Evolutionary conservation across 495 filamentous ascomycete genomes (phyloP), one percentile per base, ranked within the genome.

Genomic region (Trichoderma gamsii): DNA sequence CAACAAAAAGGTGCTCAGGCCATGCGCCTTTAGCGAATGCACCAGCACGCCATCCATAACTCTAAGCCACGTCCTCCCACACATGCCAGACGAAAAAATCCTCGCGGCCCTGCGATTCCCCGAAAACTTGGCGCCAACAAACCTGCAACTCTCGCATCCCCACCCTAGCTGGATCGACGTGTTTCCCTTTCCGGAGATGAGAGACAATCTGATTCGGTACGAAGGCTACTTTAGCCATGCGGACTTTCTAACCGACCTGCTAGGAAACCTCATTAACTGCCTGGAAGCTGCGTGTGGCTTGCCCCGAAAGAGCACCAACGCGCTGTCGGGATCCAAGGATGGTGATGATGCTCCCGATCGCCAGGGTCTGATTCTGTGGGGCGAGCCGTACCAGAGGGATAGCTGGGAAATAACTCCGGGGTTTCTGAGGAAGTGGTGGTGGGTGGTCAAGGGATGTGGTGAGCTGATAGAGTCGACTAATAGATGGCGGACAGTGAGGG

Each of bases 361-460:
- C 56, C 70, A 76, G 51, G 79, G 79, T 11, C 69, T 80, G 1
- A 73, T 80, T 69, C 73, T 75, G 29, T 80, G 79, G 79, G 75
- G 71, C 23, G 75, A 76, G 23, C 78, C 78, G 27, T 82, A 78
- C 77, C 72, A 79, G 61, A 72, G 76, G 29, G 72, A 70, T 1
- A 78, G 79, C 41, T 82, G 79, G 80, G 79, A 82, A 71, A 76
- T 81, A 72, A 76, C 78, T 44, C 77, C 79, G 73, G 79, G 78
- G 41, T 83, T 83, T 75, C 61, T 80, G 70, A 73, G 65, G 67
- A 81, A 78, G 72, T 83, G 80, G 80, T 75, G 76, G 41, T 80
- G 76, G 77, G 71, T 77, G 71, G 52, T 81, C 44, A 68, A 72
- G 61, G 79, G 75, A 25, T 70, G 75, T 27, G 70, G 71, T 65